phyloP scores from a whole-genome alignment of 257 asterid species.

The Parsonsia alboflavescens region DNA sequence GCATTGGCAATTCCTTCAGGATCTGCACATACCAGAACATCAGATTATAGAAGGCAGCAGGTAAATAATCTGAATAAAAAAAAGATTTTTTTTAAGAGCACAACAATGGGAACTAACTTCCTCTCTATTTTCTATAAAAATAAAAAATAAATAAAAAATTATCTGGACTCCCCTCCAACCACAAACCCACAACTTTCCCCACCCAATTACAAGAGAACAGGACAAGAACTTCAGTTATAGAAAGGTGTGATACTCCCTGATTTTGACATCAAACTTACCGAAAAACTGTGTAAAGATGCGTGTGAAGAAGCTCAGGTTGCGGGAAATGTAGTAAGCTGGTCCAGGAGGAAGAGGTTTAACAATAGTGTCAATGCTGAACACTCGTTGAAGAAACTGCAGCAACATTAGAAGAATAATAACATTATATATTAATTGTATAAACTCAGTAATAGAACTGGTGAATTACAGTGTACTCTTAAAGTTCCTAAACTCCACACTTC shows the following conservation, averaged over 20 bases:
- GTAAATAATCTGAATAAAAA: background rate
- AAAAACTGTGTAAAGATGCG: conserved; percentile 93
- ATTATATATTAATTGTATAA: no score
- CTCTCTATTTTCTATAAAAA: background rate
- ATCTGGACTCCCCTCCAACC: background rate
- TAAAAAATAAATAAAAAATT: no score
- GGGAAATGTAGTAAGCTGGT: conserved; percentile 72
- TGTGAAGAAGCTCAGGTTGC: conserved; percentile 87
- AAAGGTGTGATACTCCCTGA: background rate
- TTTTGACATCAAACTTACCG: conserved; percentile 36
- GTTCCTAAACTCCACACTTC: background rate
- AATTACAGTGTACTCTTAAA: background rate
- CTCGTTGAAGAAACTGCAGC: conserved; percentile 84
- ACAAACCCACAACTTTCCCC: background rate
- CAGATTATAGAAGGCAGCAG: background rate
- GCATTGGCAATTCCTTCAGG: conserved; percentile 89
- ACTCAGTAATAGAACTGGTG: background rate
- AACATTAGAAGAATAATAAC: conserved; percentile 10
- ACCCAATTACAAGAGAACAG: background rate
- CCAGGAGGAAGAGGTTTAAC: conserved; percentile 93
- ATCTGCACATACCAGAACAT: conserved; percentile 48
- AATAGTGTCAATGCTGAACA: conserved; percentile 80
- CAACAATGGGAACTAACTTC: background rate
- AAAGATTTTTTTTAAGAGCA: background rate
- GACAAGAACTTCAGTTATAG: background rate